Base-by-base conservation (phyloP, 2,329 filamentous ascomycete genomes). In the Nakataea oryzae region DNA sequence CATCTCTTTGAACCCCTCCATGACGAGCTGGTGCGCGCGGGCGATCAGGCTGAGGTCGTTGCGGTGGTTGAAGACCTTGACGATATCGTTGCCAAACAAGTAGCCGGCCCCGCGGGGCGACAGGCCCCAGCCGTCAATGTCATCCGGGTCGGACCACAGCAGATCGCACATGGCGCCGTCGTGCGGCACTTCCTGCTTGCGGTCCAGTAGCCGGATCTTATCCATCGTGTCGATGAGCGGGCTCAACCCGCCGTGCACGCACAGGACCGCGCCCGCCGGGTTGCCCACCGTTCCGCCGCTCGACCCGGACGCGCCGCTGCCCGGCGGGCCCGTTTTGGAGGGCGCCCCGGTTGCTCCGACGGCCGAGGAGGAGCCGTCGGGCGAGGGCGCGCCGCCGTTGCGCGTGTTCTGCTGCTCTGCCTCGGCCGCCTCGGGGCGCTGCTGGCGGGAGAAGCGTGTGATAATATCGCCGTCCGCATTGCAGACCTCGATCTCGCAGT, bases 1-100 rank as follows among this genome's bases (percentile, higher is more conserved):
- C 93, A 97, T 97, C 74, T 97, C 95, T 77, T 97, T 97, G 75
- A 97, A 99, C 0, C 95, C 95, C 74, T 99, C 95, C 95, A 97
- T 99, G 66, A 99, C 95, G 27, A 99, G 86, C 74, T 99, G 95
- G 72, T 99, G 95, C 1, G 95, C 95, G 62, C 95, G 86, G 24
- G 93, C 95, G 66, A 99, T 95, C 61, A 99, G 82, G 27, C 88
- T 91, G 30, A 99, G 82, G 71, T 96, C 91, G 73, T 99, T 99
- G 63, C 87, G 85, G 75, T 97, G 88, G 76, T 97, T 99, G 79
- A 99, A 99, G 66, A 87, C 86, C 70, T 95, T 96, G 70, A 97
- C 93, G 63, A 97, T 97, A 72, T 97, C 93, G 3, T 90, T 88
- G 60, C 95, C 95, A 67, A 99, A 99, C 14, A 97, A 81, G 78